phyloP scores from a whole-genome alignment of 495 filamentous ascomycete genomes.

The Talaromyces nanjingensis region DNA sequence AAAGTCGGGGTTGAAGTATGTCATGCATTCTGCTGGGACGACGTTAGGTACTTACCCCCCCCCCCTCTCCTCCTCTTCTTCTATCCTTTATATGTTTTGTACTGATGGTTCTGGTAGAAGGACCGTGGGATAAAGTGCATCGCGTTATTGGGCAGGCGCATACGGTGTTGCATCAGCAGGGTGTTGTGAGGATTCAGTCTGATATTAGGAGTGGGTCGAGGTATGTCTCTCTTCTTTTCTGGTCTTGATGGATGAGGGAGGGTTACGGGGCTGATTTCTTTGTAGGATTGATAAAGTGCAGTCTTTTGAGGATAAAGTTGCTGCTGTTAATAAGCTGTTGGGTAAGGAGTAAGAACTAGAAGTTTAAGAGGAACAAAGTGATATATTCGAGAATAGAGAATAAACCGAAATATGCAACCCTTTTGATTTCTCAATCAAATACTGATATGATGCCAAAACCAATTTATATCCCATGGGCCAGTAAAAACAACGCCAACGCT shows the following conservation, averaged over 20 bases:
- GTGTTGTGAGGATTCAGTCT: constrained; percentile 76
- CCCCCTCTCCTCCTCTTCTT: neutral
- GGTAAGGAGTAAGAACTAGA: constrained; percentile 25
- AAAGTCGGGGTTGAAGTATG: constrained; percentile 68
- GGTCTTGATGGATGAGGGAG: no score
- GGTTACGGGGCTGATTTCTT: constrained; percentile 1
- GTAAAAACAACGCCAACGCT: neutral
- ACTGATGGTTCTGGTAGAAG: constrained; percentile 49
- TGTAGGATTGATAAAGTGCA: constrained; percentile 63
- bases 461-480: no score
- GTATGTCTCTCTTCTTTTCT: constrained; percentile 33
- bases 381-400: neutral
- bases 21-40: constrained; percentile 89
- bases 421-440: constrained; percentile 1
- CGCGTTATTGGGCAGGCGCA: constrained; percentile 86
- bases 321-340: constrained; percentile 53
- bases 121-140: constrained; percentile 86
- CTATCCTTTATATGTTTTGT: neutral
- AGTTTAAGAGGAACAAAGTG: neutral
- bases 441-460: neutral
- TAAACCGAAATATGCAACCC: neutral
- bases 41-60: constrained; percentile 64
- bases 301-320: constrained; percentile 59
- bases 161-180: constrained; percentile 70
- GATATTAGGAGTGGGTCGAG: constrained; percentile 84